These are phyloP conservation scores for Draba incana DNA, from an alignment of 345 rosid species.

Conservation along the genomic window DNA sequence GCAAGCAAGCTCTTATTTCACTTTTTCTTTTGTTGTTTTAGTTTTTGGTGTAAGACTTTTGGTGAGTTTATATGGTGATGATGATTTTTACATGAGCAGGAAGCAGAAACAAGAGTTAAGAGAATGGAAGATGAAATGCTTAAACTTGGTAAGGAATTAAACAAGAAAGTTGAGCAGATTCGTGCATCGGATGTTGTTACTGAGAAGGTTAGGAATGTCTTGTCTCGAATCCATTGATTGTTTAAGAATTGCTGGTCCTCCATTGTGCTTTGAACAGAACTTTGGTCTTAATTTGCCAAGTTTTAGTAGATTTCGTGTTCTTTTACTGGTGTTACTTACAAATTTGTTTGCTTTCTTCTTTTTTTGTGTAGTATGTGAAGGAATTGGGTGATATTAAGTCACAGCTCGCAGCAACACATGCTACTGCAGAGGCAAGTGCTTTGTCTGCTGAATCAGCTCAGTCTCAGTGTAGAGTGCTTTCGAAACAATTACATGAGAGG, in stretches of 20 bases:
- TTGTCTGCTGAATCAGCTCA: constrained; percentile 79
- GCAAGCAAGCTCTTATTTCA: constrained; percentile 22
- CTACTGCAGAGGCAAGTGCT: constrained; percentile 80
- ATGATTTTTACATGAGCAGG: constrained; percentile 50
- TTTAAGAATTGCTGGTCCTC: no score
- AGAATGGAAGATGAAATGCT: constrained; percentile 64
- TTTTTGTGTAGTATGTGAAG: constrained; percentile 64
- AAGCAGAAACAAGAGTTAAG: constrained; percentile 76
- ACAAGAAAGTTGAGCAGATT: constrained; percentile 65
- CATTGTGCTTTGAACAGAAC: no score
- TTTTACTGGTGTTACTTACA: background rate
- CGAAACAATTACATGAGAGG: constrained; percentile 68
- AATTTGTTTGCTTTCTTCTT: no score
- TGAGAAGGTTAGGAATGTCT: constrained; percentile 59
- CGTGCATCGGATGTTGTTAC: constrained; percentile 64
- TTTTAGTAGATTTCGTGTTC: background rate
- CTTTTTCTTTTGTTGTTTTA: constrained; percentile 14
- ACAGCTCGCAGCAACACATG: constrained; percentile 64
- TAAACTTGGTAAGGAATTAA: constrained; percentile 53
- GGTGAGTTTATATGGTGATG: constrained; percentile 22
- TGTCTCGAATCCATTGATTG: background rate
- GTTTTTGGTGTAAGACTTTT: constrained; percentile 45
- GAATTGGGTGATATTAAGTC: constrained; percentile 66
- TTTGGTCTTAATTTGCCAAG: no score
- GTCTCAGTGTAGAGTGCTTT: constrained; percentile 60